These are phyloP conservation scores for Saccharomycopsis vini DNA, from an alignment of 805 yeast species.

Conservation along the genomic window DNA sequence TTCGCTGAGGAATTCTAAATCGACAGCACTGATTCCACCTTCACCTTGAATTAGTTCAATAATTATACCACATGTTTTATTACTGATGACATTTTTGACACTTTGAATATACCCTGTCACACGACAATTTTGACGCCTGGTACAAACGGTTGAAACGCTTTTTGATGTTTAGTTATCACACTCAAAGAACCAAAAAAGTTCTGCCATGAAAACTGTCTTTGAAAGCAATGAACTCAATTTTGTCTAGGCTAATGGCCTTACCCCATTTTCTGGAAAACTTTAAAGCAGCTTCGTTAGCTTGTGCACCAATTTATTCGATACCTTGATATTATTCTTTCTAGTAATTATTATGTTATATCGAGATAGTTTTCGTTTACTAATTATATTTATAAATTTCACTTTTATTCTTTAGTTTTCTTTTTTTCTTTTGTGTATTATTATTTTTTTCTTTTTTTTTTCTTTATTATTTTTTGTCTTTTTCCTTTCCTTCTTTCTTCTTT, in stretches of 20 bases:
- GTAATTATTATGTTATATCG: too few species aligned
- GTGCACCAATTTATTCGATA: too few species aligned
- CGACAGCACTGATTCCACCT: constrained; percentile 79
- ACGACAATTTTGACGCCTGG: constrained; percentile 78
- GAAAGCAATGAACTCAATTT: constrained; percentile 78
- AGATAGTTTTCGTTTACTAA: too few species aligned
- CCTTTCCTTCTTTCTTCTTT: too few species aligned
- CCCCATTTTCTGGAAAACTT: constrained; percentile 81
- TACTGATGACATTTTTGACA: constrained; percentile 38
- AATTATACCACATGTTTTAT: constrained; percentile 70
- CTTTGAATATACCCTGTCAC: constrained; percentile 50
- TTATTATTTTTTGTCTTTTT: too few species aligned
- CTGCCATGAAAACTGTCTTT: constrained; percentile 91
- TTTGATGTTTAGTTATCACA: constrained; percentile 89
- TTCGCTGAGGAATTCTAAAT: constrained; percentile 52
- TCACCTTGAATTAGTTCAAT: constrained; percentile 98
- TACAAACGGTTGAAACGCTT: constrained; percentile 84
- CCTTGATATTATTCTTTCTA: too few species aligned
- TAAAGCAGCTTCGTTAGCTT: constrained; percentile 73
- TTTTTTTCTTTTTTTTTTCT: too few species aligned
- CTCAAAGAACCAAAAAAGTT: constrained; percentile 86
- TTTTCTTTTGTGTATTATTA: too few species aligned
- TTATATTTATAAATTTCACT: too few species aligned
- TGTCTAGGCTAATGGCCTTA: constrained; percentile 40
- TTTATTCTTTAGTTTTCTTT: too few species aligned